Conservation (phyloP, 306 rosid genomes). For the Sechiopsis laciniata region DNA sequence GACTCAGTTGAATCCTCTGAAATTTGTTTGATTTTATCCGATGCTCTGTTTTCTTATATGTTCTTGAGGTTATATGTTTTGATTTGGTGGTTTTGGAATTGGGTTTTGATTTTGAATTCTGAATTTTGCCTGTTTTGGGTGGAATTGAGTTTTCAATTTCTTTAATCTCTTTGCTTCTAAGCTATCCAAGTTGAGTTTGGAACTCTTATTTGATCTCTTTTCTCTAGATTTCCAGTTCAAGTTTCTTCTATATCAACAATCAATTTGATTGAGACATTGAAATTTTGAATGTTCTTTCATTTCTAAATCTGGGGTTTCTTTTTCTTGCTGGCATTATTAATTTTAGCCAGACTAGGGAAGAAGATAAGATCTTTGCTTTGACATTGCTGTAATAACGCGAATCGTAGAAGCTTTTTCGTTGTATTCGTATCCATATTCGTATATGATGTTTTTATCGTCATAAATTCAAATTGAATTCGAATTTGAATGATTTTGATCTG, state of each 20-base stretch:
- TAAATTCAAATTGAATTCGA: slow-evolving; percentile 12
- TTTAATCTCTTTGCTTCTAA: background rate
- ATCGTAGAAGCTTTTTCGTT: background rate
- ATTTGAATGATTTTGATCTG: slow-evolving; percentile 15
- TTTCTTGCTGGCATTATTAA: slow-evolving; percentile 4
- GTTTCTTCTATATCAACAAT: background rate
- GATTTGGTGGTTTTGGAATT: background rate
- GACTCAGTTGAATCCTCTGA: background rate
- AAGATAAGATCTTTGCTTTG: background rate
- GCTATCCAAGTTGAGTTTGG: background rate
- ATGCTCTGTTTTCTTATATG: background rate
- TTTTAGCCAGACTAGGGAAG: background rate
- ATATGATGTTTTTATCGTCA: background rate
- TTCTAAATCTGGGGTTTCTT: slow-evolving; percentile 2
- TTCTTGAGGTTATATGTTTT: background rate
- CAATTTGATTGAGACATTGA: background rate
- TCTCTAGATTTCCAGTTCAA: background rate
- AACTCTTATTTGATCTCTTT: background rate
- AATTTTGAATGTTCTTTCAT: slow-evolving; percentile 9
- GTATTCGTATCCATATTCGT: background rate
- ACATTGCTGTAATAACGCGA: background rate
- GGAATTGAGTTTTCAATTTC: background rate
- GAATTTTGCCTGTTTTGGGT: background rate
- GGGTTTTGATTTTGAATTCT: slow-evolving; percentile 15
- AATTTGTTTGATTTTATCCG: background rate